phyloP scores from a whole-genome alignment of 169 alveolate species.

The Plasmodium malariae region DNA sequence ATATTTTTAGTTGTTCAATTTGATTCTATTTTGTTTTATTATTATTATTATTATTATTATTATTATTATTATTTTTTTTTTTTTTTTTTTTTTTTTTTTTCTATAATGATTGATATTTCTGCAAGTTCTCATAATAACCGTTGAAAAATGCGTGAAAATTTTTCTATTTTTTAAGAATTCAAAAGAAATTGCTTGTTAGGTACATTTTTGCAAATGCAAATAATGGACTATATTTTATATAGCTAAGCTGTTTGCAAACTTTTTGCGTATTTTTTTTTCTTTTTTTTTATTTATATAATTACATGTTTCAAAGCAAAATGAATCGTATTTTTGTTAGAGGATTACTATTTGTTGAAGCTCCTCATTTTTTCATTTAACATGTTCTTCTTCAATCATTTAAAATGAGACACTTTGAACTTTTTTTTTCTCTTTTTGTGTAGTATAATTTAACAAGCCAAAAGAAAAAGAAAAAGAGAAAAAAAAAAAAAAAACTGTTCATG shows the following conservation, averaged over 20 bases:
- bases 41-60: too few species aligned
- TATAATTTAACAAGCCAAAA: background rate
- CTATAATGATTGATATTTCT: background rate
- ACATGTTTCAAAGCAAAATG: background rate
- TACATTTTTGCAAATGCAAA: background rate
- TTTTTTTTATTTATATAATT: too few species aligned
- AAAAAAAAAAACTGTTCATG: background rate
- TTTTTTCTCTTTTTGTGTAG: too few species aligned
- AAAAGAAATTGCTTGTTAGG: background rate
- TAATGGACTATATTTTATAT: background rate
- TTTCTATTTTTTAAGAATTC: background rate
- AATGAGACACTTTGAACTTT: background rate
- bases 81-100: too few species aligned
- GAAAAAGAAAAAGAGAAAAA: too few species aligned
- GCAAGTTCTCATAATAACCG: background rate
- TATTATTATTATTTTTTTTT: too few species aligned
- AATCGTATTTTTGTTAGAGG: background rate
- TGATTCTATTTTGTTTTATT: too few species aligned
- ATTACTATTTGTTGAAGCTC: background rate
- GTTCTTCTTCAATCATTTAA: background rate
- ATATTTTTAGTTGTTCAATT: too few species aligned
- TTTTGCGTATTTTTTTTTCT: background rate
- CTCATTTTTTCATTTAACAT: background rate
- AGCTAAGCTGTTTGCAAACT: too few species aligned
- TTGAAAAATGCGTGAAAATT: background rate